Conservation (phyloP, 352 stramenopile genomes). For the Phytophthora citrophthora region DNA sequence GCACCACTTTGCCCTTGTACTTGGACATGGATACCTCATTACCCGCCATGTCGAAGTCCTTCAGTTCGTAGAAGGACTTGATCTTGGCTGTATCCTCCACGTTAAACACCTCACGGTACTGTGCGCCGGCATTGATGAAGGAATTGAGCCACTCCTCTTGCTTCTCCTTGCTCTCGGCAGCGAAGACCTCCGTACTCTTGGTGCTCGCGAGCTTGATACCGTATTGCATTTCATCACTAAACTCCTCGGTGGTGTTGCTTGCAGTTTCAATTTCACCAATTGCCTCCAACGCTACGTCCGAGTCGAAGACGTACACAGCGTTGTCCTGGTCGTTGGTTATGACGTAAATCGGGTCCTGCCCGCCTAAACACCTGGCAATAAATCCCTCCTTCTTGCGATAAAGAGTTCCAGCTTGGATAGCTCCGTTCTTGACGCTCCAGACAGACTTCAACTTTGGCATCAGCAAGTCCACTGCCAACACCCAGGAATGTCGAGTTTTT, state of each 20-base stretch:
- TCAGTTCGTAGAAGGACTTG: constrained; percentile 82
- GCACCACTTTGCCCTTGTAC: constrained; percentile 72
- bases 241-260: constrained; percentile 24
- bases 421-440: constrained; percentile 40
- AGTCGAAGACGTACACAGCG: constrained; percentile 37
- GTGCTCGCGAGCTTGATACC: constrained; percentile 41
- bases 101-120: constrained; percentile 55
- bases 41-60: constrained; percentile 76
- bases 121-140: constrained; percentile 46
- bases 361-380: constrained; percentile 29
- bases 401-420: constrained; percentile 39
- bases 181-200: constrained; percentile 40
- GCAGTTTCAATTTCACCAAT: constrained; percentile 23
- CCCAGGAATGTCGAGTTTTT: constrained; percentile 29
- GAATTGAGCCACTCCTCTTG: constrained; percentile 61
- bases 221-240: constrained; percentile 16
- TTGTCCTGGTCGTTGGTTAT: constrained; percentile 36
- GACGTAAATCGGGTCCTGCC: constrained; percentile 31
- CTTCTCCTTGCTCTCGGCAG: constrained; percentile 43
- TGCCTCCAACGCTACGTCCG: constrained; percentile 29
- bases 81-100: constrained; percentile 22
- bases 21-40: constrained; percentile 71
- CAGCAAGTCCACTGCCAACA: constrained; percentile 21
- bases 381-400: constrained; percentile 35
- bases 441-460: constrained; percentile 22